Evolutionary conservation across 371 early-diverging fungal genomes (phyloP), one percentile per base, ranked within the genome.

Genomic region (Homolaphlyctis polyrhiza): DNA sequence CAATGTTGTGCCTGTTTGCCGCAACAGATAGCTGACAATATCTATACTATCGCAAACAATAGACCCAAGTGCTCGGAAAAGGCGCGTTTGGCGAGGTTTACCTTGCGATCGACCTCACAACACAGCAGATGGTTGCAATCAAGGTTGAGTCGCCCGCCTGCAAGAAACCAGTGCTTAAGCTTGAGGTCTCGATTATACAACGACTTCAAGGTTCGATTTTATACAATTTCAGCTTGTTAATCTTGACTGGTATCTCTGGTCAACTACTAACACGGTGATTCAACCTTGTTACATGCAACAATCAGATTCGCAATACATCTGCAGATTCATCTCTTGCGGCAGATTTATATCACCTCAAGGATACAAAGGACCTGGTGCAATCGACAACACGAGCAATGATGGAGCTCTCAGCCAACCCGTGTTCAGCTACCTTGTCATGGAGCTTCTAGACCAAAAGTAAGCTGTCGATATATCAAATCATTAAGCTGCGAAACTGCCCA

Each of bases 21-120:
- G n/a, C n/a, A n/a, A n/a, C n/a, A n/a, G n/a, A n/a, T n/a, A n/a
- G n/a, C n/a, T n/a, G n/a, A n/a, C n/a, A n/a, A n/a, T n/a, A n/a
- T n/a, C n/a, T n/a, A n/a, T n/a, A n/a, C n/a, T n/a, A n/a, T n/a
- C n/a, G n/a, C n/a, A n/a, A n/a, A n/a, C n/a, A n/a, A n/a, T n/a
- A 82, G 77, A 66, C 78, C 23, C 70, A 75, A 14, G 69, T 71
- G 0, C 49, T 78, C 30, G 83, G 78, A n/a, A 73, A 73, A 52
- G 90, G 90, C 48, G 85, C 87, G 0, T 89, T 88, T 72, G 90
- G 90, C 21, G 82, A 87, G 61, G 84, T 87, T 13, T 84, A 83
- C 69, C 62, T 67, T 28, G 85, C 80, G 5, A 16, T 70, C 32
- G 82, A 86, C 64, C 49, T 67, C 18, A 52, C 65, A 0, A 77